Evolutionary conservation across 148 eudicot genomes (phyloP), one percentile per base, ranked within the genome.

Genomic region (Pouteria glomerata): DNA sequence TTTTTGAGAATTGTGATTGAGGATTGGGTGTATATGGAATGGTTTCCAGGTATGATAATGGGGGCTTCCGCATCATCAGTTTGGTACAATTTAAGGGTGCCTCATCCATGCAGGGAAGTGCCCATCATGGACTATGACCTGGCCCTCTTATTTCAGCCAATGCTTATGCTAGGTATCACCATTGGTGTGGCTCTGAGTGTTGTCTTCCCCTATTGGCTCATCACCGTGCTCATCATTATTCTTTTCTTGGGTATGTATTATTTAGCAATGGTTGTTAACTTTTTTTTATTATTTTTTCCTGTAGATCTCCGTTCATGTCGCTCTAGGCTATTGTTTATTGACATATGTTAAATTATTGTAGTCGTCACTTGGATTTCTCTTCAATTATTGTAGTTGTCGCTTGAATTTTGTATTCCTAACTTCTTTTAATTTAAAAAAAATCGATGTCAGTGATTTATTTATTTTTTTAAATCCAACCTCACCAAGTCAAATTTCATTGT

Each of bases 141-240:
- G 80, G 99, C 99, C 15, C 89, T 96, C 1, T 64, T 96, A 12
- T 96, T 96, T 80, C 99, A 96, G 81, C 99, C 99, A 23, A 92
- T 96, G 99, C 90, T 96, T 53, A 87, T 96, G 94, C 90, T 96
- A 45, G 99, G 99, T 21, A 92, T 96, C 83, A 96, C 99, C 16
- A 24, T 92, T 75, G 99, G 99, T 19, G 99, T 96, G 45, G 55
- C 90, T 75, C 84, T 96, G 30, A 92, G 97, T 69, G 99, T 96
- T 59, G 97, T 92, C 39, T 96, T 92, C 73, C 99, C 99, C 39
- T 90, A 90, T 62, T 96, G 99, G 99, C 94, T 96, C 62, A 96
- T 96, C 75, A 96, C 99, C 15, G 72, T 96, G 61, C 96, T 96
- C 73, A 92, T 88, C 84, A 96, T 96, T 45, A 82, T 92, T 61